Conservation (phyloP, 257 asterid genomes). For the Nicotiana attenuata region DNA sequence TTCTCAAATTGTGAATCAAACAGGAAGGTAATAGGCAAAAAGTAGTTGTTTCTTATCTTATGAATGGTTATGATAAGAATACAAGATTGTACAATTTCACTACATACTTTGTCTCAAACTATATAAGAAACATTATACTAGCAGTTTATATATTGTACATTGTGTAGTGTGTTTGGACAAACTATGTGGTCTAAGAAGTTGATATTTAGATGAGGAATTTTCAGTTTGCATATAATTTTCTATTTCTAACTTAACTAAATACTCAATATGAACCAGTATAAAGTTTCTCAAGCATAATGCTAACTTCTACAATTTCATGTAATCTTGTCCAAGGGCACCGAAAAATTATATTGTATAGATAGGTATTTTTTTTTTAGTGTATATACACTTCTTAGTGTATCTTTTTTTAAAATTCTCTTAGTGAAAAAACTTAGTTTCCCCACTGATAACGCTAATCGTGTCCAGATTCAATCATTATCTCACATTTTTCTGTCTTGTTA, state of each 20-base stretch:
- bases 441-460: too few relatives aligned
- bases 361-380: too few relatives aligned
- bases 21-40: slow-evolving; percentile 38
- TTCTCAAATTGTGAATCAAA: slow-evolving; percentile 59
- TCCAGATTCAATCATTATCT: too few relatives aligned
- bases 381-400: too few relatives aligned
- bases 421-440: too few relatives aligned
- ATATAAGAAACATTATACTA: neutral
- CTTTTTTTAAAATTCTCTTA: too few relatives aligned
- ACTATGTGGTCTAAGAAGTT: neutral
- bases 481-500: too few relatives aligned
- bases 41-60: neutral
- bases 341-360: too few relatives aligned
- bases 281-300: neutral
- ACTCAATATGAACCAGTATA: neutral
- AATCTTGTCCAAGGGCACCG: too few relatives aligned
- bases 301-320: neutral
- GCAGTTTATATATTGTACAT: neutral
- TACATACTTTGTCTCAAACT: neutral
- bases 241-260: neutral
- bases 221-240: neutral
- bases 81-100: neutral
- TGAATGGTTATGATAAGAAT: neutral
- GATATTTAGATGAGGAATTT: neutral
- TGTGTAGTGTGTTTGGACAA: neutral